These are phyloP conservation scores for Polymyxa betae DNA, from an alignment of 208 protist genomes.

Conservation along the genomic window DNA sequence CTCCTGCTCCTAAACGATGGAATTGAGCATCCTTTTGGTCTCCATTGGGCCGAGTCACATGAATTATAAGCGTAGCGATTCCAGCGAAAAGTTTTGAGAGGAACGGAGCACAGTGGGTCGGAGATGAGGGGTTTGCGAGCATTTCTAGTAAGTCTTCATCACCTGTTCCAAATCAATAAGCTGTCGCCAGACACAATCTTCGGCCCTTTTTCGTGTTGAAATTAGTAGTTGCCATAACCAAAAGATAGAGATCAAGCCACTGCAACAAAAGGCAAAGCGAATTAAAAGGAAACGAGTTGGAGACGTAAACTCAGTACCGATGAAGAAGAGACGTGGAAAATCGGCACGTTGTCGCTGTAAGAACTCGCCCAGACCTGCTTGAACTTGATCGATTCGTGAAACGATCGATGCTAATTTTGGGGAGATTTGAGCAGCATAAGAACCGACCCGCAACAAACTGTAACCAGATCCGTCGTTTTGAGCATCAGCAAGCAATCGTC, in stretches of 20 bases:
- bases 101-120: slow-evolving; percentile 88
- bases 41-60: no score
- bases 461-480: background rate
- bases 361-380: slow-evolving; percentile 56
- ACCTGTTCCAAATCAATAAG: slow-evolving; percentile 60
- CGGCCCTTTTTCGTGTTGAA: no score
- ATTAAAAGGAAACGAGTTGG: no score
- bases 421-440: background rate
- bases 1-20: no score
- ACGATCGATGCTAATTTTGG: background rate
- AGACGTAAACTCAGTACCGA: slow-evolving; percentile 76
- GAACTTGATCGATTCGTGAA: background rate
- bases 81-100: slow-evolving; percentile 99
- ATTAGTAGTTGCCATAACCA: no score
- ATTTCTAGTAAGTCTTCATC: slow-evolving; percentile 99
- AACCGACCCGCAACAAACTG: background rate
- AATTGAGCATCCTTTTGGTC: no score
- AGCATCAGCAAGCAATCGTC: slow-evolving; percentile 32
- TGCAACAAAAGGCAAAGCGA: no score
- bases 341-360: slow-evolving; percentile 64
- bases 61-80: slow-evolving; percentile 85
- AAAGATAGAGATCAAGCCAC: no score
- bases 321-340: slow-evolving; percentile 99
- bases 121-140: slow-evolving; percentile 85
- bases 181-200: no score